Base-by-base conservation (phyloP, 202 grass and related monocot species). In the Cymbopogon flexuosus region DNA sequence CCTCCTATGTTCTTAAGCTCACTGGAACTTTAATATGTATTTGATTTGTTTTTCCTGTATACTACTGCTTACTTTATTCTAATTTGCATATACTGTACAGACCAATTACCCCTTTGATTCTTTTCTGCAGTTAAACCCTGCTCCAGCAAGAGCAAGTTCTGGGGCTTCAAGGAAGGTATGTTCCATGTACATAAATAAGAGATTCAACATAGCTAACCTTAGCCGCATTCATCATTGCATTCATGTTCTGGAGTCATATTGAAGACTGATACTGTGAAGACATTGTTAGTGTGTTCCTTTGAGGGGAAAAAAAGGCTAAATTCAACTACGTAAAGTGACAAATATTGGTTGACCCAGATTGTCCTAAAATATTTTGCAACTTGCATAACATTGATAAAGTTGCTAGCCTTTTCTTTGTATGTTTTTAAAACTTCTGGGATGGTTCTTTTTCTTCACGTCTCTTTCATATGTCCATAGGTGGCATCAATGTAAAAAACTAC, bases 161-260 rank as follows among this genome's bases (percentile, higher is more conserved):
- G 90, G 90, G 65, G 79, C 85, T 21, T 88, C 88, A 75, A 89
- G 93, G 71, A 96, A 96, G 93, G 93, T 96, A 90, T 35, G 60
- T 1, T 43, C 59, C 21, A 19, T 77, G 41, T 47, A 36, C 21
- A 62, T 33, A 65, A 46, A 35, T 29, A 31, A 45, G 39, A 73
- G 41, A 70, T 84, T 72, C 34, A 37, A 12, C 59, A 78, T 72
- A 54, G 34, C 22, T 75, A 74, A 34, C 18, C 8, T 79, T 27
- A 70, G 46, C 5, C 18, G 3, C 19, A 59, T 68, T 79, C 8
- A 36, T 8, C 14, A 65, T 74, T 74, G 39, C 5, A 73, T 33
- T 68, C 30, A 68, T 57, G 24, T 81, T 78, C 37, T 3, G 8
- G 29, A 58, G 22, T 62, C n/a, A 77, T 84, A 5, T 37, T 73